Evolutionary conservation across 2,329 filamentous ascomycete genomes (phyloP).

Genomic region (Diaporthe sp.): DNA sequence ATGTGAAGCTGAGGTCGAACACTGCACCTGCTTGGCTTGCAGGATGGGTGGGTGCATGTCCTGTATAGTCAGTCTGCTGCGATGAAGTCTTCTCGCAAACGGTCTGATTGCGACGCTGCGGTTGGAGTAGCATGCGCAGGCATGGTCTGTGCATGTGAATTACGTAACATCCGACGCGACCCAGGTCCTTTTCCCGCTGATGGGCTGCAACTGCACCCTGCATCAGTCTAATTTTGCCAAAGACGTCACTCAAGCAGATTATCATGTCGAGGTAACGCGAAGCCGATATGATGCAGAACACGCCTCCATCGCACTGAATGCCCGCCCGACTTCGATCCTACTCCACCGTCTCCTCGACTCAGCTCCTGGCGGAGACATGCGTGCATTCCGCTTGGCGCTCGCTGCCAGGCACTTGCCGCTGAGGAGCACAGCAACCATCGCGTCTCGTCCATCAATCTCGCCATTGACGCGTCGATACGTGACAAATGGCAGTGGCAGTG

Average conservation of each 20-base stretch:
- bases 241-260: conserved; percentile 3
- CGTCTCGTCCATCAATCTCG: not conserved
- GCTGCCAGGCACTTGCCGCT: conserved; percentile 33
- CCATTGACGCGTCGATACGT: conserved; percentile 31
- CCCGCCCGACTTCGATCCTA: not conserved
- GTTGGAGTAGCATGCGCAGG: not conserved
- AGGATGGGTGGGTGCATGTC: not conserved
- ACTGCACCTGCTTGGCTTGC: not conserved
- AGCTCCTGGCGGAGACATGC: conserved; percentile 36
- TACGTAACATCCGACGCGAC: conserved; percentile 1
- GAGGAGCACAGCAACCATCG: conserved; percentile 14
- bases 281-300: conserved; percentile 18
- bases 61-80: no score
- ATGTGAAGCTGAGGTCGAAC: not conserved
- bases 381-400: conserved; percentile 31
- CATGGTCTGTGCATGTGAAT: not conserved
- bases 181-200: not conserved
- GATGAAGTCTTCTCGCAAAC: not conserved
- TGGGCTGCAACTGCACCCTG: not conserved
- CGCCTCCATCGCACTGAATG: not conserved
- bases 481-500: not conserved
- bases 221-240: not conserved
- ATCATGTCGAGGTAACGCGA: conserved; percentile 19
- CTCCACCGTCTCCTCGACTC: not conserved
- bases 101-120: not conserved